A percentile compares a stretch with the other conserved stretches of the same genome.
These are phyloP conservation scores for Vicia sativa DNA, from an alignment of 306 rosid species.

Conservation along the genomic window DNA sequence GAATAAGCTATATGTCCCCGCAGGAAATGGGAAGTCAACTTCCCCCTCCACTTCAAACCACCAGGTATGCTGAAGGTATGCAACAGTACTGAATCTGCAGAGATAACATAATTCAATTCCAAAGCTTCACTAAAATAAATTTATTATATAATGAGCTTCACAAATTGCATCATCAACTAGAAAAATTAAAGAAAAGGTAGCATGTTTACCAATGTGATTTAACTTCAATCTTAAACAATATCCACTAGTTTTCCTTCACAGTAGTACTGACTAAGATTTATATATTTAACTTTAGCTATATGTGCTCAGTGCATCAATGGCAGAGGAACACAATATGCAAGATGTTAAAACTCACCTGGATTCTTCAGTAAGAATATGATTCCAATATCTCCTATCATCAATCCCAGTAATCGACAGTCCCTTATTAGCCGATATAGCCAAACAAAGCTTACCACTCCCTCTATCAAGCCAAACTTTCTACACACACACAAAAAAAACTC, in stretches of 20 bases:
- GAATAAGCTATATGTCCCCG: conserved; percentile 77
- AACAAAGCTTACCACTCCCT: conserved; percentile 66
- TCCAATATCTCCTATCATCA: conserved; percentile 81
- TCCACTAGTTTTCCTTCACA: conserved; percentile 24
- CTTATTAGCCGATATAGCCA: conserved; percentile 68
- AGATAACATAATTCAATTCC: conserved; percentile 29
- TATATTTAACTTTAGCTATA: not conserved
- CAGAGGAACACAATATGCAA: not conserved
- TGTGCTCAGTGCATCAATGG: not conserved
- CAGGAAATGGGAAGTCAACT: conserved; percentile 88
- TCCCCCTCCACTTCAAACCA: conserved; percentile 97
- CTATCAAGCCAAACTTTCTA: conserved; percentile 93
- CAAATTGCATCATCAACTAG: conserved; percentile 28
- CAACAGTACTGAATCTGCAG: conserved; percentile 65
- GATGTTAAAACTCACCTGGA: conserved; percentile 58
- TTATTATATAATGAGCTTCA: not conserved
- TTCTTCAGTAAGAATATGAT: conserved; percentile 62
- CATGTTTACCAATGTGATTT: not conserved
- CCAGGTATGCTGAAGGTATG: conserved; percentile 95
- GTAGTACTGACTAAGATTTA: conserved; percentile 2
- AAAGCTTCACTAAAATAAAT: conserved; percentile 14
- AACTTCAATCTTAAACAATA: not conserved
- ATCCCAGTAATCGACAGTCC: conserved; percentile 86
- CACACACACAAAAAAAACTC: conserved; percentile 12
- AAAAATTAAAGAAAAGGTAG: conserved; percentile 1